These are phyloP conservation scores for Globisporangium alternatum DNA, from an alignment of 352 stramenopile species.

Conservation along the genomic window DNA sequence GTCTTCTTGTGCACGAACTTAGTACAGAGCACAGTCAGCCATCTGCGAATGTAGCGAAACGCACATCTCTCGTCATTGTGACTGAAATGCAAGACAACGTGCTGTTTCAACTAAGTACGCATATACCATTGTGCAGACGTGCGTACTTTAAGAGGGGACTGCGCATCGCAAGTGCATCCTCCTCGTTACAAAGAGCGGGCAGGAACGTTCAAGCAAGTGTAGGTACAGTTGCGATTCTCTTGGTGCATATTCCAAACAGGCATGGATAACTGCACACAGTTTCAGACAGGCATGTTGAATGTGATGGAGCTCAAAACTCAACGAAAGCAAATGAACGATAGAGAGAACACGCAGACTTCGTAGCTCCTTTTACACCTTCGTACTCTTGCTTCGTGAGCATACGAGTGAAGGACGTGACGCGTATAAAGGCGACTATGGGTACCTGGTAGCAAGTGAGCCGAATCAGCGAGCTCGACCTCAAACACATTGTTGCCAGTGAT, in stretches of 20 bases:
- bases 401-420: too few species aligned
- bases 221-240: background rate
- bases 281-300: background rate
- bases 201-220: slow-evolving; percentile 7
- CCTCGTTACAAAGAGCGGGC: background rate
- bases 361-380: too few species aligned
- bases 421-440: too few species aligned
- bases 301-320: background rate
- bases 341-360: too few species aligned
- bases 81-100: background rate
- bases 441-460: too few species aligned
- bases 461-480: background rate
- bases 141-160: background rate
- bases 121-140: background rate
- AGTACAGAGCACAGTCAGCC: background rate
- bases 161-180: background rate
- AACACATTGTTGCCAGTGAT: background rate
- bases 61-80: background rate
- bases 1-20: slow-evolving; percentile 4
- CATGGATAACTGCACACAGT: background rate
- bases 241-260: background rate
- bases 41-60: background rate
- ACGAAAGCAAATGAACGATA: background rate
- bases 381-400: too few species aligned
- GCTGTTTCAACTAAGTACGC: background rate